Evolutionary conservation across 225 moss, liverwort and hornwort genomes (phyloP).

Genomic region (Physcomitrellopsis africana): DNA sequence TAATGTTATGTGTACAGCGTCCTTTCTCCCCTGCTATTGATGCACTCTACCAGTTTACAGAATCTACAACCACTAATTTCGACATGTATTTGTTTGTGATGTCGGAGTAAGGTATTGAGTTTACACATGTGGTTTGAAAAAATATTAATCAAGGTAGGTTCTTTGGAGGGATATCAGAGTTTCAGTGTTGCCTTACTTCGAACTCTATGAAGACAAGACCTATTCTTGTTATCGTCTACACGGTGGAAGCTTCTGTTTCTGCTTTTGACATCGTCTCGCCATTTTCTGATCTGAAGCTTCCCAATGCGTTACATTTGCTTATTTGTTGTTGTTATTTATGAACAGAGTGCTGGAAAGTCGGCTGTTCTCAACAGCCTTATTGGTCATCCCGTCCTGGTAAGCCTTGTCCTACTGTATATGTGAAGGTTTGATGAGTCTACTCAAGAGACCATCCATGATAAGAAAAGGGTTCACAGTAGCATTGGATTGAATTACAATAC

Average conservation of each 20-base stretch:
- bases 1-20: neutral
- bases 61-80: neutral
- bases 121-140: neutral
- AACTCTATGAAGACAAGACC: neutral
- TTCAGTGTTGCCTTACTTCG: neutral
- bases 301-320: constrained; percentile 2
- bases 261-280: neutral
- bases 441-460: neutral
- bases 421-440: neutral
- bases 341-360: constrained; percentile 90
- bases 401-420: constrained; percentile 13
- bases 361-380: constrained; percentile 92
- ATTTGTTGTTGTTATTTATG: constrained; percentile 13
- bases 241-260: neutral
- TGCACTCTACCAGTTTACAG: neutral
- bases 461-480: neutral
- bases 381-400: constrained; percentile 91
- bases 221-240: neutral
- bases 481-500: constrained; percentile 3
- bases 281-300: neutral
- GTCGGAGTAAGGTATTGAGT: neutral
- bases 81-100: constrained; percentile 8
- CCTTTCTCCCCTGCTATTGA: neutral
- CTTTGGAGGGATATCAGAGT: neutral
- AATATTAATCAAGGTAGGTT: neutral